Percentiles rank a stretch among this genome's conserved stretches.
phyloP scores from a whole-genome alignment of 768 basidiomycete genomes.

The Mycena latifolia region DNA sequence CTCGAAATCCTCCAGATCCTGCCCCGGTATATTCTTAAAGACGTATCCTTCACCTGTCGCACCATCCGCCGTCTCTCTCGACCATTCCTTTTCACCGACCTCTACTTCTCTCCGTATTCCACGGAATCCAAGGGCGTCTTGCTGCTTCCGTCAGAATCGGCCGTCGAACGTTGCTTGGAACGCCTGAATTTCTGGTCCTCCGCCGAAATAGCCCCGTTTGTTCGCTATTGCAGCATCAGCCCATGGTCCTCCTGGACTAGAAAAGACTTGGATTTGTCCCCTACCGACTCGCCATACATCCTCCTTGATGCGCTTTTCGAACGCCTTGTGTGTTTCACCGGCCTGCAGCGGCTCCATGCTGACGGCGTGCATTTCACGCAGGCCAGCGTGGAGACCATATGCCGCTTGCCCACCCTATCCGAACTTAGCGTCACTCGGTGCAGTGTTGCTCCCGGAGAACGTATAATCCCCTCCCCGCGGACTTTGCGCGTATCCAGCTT shows the following conservation, averaged over 20 bases:
- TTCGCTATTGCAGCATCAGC: neutral
- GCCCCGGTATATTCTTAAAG: too few relatives aligned
- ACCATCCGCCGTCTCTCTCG: neutral
- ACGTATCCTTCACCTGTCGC: neutral
- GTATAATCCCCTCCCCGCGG: neutral
- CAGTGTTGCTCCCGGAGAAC: neutral
- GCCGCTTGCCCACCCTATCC: conserved; percentile 1
- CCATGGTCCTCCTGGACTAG: neutral
- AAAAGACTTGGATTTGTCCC: too few relatives aligned
- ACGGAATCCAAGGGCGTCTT: neutral
- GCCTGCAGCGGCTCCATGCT: neutral
- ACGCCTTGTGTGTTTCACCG: conserved; percentile 1
- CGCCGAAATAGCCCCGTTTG: conserved; percentile 4
- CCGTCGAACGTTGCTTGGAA: conserved; percentile 2
- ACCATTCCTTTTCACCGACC: neutral
- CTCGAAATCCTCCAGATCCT: neutral
- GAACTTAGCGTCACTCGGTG: neutral
- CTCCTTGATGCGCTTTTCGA: conserved; percentile 5
- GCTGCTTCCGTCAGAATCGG: neutral
- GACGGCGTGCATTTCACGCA: conserved; percentile 4
- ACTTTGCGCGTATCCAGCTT: conserved; percentile 7
- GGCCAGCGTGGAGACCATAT: conserved; percentile 7
- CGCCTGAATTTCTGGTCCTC: conserved; percentile 18
- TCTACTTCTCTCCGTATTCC: neutral
- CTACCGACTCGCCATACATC: conserved; percentile 2